phyloP scores from a whole-genome alignment of 768 basidiomycete genomes.

The Tulasnella sp. region DNA sequence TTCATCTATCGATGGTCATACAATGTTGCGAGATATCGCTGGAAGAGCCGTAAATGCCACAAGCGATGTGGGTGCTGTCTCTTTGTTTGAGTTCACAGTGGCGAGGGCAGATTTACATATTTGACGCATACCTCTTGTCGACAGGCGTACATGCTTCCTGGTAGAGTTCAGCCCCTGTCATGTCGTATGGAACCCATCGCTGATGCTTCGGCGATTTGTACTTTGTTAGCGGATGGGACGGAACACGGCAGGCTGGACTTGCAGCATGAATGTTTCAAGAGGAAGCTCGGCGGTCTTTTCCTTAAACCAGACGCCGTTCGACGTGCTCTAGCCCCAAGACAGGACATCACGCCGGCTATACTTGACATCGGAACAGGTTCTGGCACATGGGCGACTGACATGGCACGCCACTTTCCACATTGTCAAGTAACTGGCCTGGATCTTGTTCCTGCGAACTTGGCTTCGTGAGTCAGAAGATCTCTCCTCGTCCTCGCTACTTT shows the following conservation, averaged over 20 bases:
- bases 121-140: too few species aligned
- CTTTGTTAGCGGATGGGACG: slow-evolving; percentile 21
- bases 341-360: slow-evolving; percentile 22
- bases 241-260: slow-evolving; percentile 28
- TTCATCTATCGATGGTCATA: too few species aligned
- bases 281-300: slow-evolving; percentile 23
- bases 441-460: neutral
- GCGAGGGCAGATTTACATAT: too few species aligned
- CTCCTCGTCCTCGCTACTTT: neutral
- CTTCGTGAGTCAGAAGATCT: neutral
- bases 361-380: slow-evolving; percentile 29
- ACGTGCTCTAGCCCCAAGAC: slow-evolving; percentile 24
- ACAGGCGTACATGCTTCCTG: too few species aligned
- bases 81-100: too few species aligned
- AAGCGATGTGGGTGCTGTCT: too few species aligned
- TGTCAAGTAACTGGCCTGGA: neutral
- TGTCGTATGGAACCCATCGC: too few species aligned
- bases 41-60: too few species aligned
- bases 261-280: slow-evolving; percentile 26
- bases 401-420: neutral
- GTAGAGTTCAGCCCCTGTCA: too few species aligned
- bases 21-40: too few species aligned
- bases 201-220: too few species aligned
- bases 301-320: slow-evolving; percentile 24
- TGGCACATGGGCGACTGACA: slow-evolving; percentile 24